Base-by-base conservation (phyloP, 2,329 filamentous ascomycete species). In the Coleophoma cylindrospora region DNA sequence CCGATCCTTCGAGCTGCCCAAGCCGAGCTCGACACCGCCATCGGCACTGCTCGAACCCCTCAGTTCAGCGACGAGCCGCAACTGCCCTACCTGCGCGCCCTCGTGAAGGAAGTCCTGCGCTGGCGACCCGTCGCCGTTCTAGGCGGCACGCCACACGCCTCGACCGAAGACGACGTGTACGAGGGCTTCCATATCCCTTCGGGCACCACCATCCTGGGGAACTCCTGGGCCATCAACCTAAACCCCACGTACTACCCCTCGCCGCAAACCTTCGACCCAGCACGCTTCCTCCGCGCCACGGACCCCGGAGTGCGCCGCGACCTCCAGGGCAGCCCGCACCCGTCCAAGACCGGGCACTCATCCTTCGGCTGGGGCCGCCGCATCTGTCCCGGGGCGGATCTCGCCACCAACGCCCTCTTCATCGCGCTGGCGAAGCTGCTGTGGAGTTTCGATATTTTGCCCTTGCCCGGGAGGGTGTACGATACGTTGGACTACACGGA, bases 381-480 rank as follows among this genome's bases (percentile, higher is more conserved):
- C 21, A 71, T 82, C 40, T 84, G 81, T 60, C 79, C 75, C 3
- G 81, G 80, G 0, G 76, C 79, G 32, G 75, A 80, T 47, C 67
- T 83, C 2, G 76, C 76, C 0, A 73, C 76, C 49, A 70, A 71
- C 6, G 70, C 66, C 10, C 55, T 80, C 13, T 77, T 74, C 55
- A 64, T 79, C 8, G 69, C 62, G 12, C 71, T 77, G 17, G 68
- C 75, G 0, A 69, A 73, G 2, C 63, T 77, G 0, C 59, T 84
- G 0, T 84, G 79, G 80, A 78, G 70, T 0, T 81, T 81, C 48
- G 58, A 74, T 50, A 55, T 60, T 34, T 36, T 54, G 21, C 51
- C 59, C 12, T 54, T 41, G 10, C 21, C 22, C n/a, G 41, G 27
- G 5, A 34, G 57, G 53, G 27, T 55, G 49, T 57, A 57, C 43